phyloP scores from a whole-genome alignment of 2,329 filamentous ascomycete genomes.

The Phyllosticta citribraziliensis region DNA sequence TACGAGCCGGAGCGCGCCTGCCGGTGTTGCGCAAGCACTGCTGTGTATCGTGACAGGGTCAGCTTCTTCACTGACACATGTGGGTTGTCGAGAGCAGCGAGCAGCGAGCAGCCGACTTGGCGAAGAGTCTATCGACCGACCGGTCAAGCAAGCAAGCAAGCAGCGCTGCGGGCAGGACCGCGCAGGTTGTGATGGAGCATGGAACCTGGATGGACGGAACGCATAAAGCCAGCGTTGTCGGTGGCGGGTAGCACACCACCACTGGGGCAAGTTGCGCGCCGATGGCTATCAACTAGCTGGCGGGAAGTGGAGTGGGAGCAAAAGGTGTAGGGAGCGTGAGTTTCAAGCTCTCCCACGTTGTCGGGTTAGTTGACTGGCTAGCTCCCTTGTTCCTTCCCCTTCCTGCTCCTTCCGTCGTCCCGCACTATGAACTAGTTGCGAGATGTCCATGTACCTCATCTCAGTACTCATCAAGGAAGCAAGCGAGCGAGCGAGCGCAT shows the following conservation, averaged over 20 bases:
- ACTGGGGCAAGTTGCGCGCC: neutral
- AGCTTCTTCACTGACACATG: neutral
- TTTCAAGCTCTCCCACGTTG: neutral
- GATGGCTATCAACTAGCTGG: neutral
- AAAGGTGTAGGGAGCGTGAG: neutral
- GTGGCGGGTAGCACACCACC: neutral
- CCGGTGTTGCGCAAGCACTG: neutral
- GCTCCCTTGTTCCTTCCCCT: neutral
- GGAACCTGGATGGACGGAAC: neutral
- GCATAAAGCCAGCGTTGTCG: neutral
- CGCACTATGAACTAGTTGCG: neutral
- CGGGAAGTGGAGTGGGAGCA: neutral
- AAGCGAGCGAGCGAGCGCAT: too few relatives aligned
- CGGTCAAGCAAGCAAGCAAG: neutral
- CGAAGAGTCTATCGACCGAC: neutral
- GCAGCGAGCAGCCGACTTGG: neutral
- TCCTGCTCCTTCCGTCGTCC: neutral
- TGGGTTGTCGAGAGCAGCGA: neutral
- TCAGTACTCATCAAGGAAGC: too few relatives aligned
- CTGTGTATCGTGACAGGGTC: neutral
- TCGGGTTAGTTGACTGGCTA: neutral
- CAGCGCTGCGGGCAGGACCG: neutral
- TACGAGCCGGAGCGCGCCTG: neutral
- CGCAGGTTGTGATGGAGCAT: neutral
- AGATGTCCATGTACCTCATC: too few relatives aligned